Evolutionary conservation across 768 basidiomycete species (phyloP).

Genomic region (Plicaturopsis crispa): DNA sequence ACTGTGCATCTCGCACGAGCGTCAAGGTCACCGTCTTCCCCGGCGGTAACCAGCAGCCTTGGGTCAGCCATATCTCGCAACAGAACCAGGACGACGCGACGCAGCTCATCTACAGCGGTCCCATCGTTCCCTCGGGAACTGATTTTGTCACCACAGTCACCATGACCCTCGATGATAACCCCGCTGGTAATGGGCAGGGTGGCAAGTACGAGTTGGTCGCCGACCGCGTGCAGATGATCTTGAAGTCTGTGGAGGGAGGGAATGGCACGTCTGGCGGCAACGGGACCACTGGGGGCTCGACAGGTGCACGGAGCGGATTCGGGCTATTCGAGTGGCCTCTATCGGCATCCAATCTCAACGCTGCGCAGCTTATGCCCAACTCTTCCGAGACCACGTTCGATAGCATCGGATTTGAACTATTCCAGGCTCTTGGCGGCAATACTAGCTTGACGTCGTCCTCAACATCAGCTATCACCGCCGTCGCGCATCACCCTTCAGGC

Average conservation of each 20-base stretch:
- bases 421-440: constrained; percentile 49
- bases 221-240: constrained; percentile 72
- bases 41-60: constrained; percentile 55
- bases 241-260: constrained; percentile 52
- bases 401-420: constrained; percentile 49
- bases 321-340: constrained; percentile 90
- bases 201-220: constrained; percentile 82
- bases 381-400: constrained; percentile 65
- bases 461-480: constrained; percentile 38
- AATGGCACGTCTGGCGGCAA: constrained; percentile 32
- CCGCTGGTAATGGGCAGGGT: constrained; percentile 52
- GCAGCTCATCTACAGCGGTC: constrained; percentile 70
- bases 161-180: constrained; percentile 63
- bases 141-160: constrained; percentile 68
- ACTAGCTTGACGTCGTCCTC: constrained; percentile 27
- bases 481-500: constrained; percentile 61
- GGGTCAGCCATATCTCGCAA: constrained; percentile 68
- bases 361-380: constrained; percentile 57
- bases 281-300: constrained; percentile 21
- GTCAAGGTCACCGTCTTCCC: constrained; percentile 83
- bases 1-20: constrained; percentile 73
- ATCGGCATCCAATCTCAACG: constrained; percentile 39
- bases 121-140: constrained; percentile 66
- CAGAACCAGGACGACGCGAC: constrained; percentile 56
- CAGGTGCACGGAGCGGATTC: constrained; percentile 44